Conservation (phyloP, 1,139 yeast species). For the Tardiomyces digboiensis region DNA sequence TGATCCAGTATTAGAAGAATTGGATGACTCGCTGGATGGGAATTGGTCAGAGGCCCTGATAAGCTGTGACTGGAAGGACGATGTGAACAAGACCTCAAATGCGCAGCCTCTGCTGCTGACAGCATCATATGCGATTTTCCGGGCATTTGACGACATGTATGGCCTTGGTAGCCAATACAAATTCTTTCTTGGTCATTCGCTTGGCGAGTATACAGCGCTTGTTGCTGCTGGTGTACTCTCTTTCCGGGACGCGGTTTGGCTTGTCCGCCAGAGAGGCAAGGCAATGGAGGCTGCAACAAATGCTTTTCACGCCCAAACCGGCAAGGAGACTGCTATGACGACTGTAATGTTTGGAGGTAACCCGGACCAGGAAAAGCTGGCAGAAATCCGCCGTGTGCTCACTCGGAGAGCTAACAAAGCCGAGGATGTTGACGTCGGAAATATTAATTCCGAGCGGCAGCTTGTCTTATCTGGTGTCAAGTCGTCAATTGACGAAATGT, state of each 20-base stretch:
- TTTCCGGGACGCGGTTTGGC: slow-evolving; percentile 34
- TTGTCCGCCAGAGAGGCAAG: slow-evolving; percentile 43
- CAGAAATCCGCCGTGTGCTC: neutral
- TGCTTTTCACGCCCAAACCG: neutral
- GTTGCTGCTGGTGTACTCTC: slow-evolving; percentile 35
- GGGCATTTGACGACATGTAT: slow-evolving; percentile 22
- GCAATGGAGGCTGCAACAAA: slow-evolving; percentile 35
- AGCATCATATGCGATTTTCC: slow-evolving; percentile 33
- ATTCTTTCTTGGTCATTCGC: slow-evolving; percentile 46
- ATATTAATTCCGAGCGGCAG: slow-evolving; percentile 36
- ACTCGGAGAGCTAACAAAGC: neutral
- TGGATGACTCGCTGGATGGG: neutral
- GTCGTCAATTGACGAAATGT: slow-evolving; percentile 16
- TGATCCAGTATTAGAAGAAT: neutral
- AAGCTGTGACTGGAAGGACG: neutral
- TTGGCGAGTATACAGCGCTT: slow-evolving; percentile 53
- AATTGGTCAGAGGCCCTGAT: neutral
- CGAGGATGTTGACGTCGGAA: slow-evolving; percentile 27
- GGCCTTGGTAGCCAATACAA: slow-evolving; percentile 15
- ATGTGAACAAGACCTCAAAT: slow-evolving; percentile 31
- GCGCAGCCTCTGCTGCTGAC: slow-evolving; percentile 57
- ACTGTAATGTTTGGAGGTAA: neutral
- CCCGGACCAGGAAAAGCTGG: neutral
- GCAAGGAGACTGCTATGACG: neutral
- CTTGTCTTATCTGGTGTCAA: slow-evolving; percentile 37